These are phyloP conservation scores for Leptographium lundbergii DNA, from an alignment of 2,329 filamentous ascomycete species.

Conservation along the genomic window DNA sequence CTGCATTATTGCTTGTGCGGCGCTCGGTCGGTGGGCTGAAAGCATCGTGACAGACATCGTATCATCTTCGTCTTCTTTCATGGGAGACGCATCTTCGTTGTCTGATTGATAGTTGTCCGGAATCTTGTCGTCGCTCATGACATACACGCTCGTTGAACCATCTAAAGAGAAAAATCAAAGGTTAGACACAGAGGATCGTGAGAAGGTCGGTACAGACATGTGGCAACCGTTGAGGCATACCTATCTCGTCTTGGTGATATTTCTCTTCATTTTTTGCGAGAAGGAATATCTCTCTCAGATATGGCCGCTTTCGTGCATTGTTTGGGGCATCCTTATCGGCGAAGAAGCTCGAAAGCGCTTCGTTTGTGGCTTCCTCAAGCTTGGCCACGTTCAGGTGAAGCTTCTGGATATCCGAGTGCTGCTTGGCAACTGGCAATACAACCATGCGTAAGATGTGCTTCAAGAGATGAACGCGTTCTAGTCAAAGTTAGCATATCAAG, in stretches of 20 bases:
- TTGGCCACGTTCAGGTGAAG: constrained; percentile 40
- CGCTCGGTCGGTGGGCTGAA: constrained; percentile 16
- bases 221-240: constrained; percentile 23
- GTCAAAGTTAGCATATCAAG: constrained; percentile 5
- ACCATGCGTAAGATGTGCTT: constrained; percentile 49
- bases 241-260: constrained; percentile 42
- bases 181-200: no score
- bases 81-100: constrained; percentile 27
- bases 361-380: constrained; percentile 44
- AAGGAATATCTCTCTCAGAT: constrained; percentile 48
- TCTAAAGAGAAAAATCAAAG: constrained; percentile 22
- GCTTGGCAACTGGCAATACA: constrained; percentile 33
- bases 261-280: constrained; percentile 45
- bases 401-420: constrained; percentile 40
- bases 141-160: constrained; percentile 31
- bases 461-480: constrained; percentile 47
- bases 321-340: constrained; percentile 38
- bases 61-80: constrained; percentile 31
- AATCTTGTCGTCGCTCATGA: constrained; percentile 40
- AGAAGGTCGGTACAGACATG: neutral
- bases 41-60: constrained; percentile 19
- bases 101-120: constrained; percentile 34
- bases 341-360: constrained; percentile 46
- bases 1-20: constrained; percentile 20
- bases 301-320: constrained; percentile 42